Evolutionary conservation across 192 early-diverging fungal genomes (phyloP), one percentile per base, ranked within the genome.

Genomic region (Coemansia sp.): DNA sequence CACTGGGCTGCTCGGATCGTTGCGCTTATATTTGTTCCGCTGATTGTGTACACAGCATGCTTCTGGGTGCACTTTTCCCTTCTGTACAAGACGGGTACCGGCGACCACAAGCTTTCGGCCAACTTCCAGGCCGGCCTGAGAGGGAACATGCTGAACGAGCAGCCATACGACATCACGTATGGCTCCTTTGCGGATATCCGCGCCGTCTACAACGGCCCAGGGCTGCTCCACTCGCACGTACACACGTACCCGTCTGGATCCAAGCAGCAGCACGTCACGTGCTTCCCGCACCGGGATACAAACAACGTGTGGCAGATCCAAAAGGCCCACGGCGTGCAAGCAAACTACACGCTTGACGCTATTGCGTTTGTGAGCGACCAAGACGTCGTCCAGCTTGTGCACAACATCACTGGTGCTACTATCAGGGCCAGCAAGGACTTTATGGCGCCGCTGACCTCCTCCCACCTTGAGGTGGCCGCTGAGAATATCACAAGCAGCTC

Each of bases 11-110:
- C 94, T 23, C 89, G 96, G 15, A 88, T 89, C 19, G 61, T 95
- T 42, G 89, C 86, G 54, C 81, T 99, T 29, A 96, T 99, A 59
- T 29, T 91, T 50, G 67, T 97, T 11, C 96, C 96, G 41, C 52
- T 90, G 23, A 15, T 74, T 9, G 65, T 97, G 8, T 99, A 97
- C 64, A 70, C 93, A 23, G 85, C 86, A 25, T 94, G 90, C 85
- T 99, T 99, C 76, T 93, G 89, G 73, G 73, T 99, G 42, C 96
- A 99, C 71, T 99, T 99, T 86, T 84, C 82, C 9, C 76, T 96
- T 32, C 79, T 99, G 55, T 87, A 82, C 23, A 84, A 84, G 64
- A 85, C 84, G 66, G 96, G 96, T 9, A 88, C 95, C 25, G 96
- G 96, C 46, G 96, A 99, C 82, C 86, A 86, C 38, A 96, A 95